phyloP scores from a whole-genome alignment of 139 green algal species.

The Auxenochlorella protothecoides region DNA sequence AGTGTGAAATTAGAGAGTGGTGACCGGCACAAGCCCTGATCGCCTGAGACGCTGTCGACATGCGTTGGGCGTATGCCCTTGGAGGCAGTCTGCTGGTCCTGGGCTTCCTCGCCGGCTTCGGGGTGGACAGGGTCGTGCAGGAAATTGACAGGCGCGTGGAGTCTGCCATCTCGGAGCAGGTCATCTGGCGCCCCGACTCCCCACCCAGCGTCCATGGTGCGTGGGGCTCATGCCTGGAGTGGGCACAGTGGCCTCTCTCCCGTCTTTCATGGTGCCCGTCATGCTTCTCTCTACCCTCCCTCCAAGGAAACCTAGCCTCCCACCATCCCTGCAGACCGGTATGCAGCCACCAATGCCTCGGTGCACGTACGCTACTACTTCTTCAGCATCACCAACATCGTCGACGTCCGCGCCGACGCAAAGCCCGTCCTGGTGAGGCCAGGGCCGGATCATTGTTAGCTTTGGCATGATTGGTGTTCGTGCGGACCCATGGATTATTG shows the following conservation, averaged over 20 bases:
- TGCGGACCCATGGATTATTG: too few relatives aligned
- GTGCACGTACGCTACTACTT: slow-evolving; percentile 16
- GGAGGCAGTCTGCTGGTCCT: too few relatives aligned
- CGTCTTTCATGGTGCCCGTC: neutral
- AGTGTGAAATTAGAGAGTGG: too few relatives aligned
- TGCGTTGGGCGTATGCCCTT: too few relatives aligned
- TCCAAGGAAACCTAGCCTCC: neutral
- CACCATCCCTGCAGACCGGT: neutral
- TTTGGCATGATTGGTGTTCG: too few relatives aligned
- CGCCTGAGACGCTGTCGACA: too few relatives aligned
- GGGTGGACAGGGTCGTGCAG: too few relatives aligned
- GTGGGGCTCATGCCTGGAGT: neutral
- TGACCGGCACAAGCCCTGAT: too few relatives aligned
- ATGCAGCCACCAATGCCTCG: neutral
- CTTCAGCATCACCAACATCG: slow-evolving; percentile 48
- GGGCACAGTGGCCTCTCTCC: neutral
- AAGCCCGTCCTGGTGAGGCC: slow-evolving; percentile 32
- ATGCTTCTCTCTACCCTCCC: neutral
- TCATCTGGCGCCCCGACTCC: slow-evolving; percentile 21
- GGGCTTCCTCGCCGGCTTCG: too few relatives aligned
- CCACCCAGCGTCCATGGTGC: slow-evolving; percentile 7
- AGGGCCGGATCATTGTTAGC: too few relatives aligned
- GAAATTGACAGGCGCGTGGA: too few relatives aligned
- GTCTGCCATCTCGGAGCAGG: slow-evolving; percentile 3
- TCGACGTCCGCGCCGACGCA: slow-evolving; percentile 24